phyloP scores from a whole-genome alignment of 805 yeast genomes.

The Yarrowia hollandica region DNA sequence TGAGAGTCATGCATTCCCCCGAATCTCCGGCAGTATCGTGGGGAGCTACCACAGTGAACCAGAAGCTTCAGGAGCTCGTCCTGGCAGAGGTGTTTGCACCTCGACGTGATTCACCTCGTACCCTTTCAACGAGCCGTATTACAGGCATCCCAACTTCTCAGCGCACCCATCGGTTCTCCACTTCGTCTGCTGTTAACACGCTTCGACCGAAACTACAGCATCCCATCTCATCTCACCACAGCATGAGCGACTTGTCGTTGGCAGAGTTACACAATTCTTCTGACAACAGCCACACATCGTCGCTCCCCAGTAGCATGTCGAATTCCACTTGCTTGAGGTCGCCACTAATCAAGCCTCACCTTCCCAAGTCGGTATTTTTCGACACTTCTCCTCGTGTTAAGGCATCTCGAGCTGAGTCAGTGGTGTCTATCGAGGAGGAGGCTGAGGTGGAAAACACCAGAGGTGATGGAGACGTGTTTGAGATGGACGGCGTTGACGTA shows the following conservation, averaged over 20 bases:
- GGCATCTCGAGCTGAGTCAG: slow-evolving; percentile 21
- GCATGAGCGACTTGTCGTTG: slow-evolving; percentile 15
- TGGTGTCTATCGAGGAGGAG: slow-evolving; percentile 11
- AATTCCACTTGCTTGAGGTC: slow-evolving; percentile 2
- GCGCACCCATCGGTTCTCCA: slow-evolving; percentile 25
- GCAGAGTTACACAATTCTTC: slow-evolving; percentile 15
- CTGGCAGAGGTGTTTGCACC: slow-evolving; percentile 72
- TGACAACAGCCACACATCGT: slow-evolving; percentile 8
- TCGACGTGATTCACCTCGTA: slow-evolving; percentile 31
- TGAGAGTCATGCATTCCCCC: slow-evolving; percentile 22
- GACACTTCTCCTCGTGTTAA: slow-evolving; percentile 9
- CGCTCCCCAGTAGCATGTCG: slow-evolving; percentile 16
- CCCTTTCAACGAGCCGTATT: background rate
- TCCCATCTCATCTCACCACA: slow-evolving; percentile 15
- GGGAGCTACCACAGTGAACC: slow-evolving; percentile 69
- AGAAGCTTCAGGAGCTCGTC: slow-evolving; percentile 69
- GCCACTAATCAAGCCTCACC: slow-evolving; percentile 7
- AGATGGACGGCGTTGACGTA: slow-evolving; percentile 20
- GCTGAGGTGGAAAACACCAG: slow-evolving; percentile 24
- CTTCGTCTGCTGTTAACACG: slow-evolving; percentile 5
- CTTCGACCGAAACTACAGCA: slow-evolving; percentile 5
- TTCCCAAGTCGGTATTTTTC: slow-evolving; percentile 8
- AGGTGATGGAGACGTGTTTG: slow-evolving; percentile 7
- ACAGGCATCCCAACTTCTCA: slow-evolving; percentile 20
- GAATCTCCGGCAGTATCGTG: slow-evolving; percentile 34